These are phyloP conservation scores for Penicillium sp. DNA, from an alignment of 2,329 filamentous ascomycete genomes.

Conservation along the genomic window DNA sequence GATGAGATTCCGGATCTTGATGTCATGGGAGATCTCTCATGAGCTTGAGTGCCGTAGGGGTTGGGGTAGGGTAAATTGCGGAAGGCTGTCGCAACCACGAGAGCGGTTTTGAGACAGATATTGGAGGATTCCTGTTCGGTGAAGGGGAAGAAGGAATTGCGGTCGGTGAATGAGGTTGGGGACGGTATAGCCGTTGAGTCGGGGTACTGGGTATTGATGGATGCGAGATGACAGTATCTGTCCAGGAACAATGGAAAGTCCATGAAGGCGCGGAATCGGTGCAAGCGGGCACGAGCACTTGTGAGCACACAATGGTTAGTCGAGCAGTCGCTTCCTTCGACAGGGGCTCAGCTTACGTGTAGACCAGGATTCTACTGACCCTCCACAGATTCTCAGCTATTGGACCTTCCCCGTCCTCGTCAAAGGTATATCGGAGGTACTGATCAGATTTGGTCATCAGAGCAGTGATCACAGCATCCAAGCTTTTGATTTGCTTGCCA, in stretches of 20 bases:
- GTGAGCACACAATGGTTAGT: background rate
- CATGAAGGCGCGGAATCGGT: constrained; percentile 29
- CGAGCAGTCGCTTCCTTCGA: background rate
- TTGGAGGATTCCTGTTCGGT: constrained; percentile 26
- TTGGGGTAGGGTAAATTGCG: constrained; percentile 20
- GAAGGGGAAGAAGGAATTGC: constrained; percentile 26
- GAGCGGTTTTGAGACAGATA: constrained; percentile 29
- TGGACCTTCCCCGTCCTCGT: constrained; percentile 19
- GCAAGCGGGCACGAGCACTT: constrained; percentile 26
- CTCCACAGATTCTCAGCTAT: constrained; percentile 22
- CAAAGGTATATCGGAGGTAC: constrained; percentile 12
- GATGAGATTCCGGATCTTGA: background rate
- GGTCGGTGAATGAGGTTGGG: constrained; percentile 9
- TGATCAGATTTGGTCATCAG: constrained; percentile 20
- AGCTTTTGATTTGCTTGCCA: constrained; percentile 9
- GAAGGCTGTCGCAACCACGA: constrained; percentile 22
- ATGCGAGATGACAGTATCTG: constrained; percentile 26
- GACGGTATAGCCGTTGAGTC: constrained; percentile 3
- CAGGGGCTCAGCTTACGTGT: constrained; percentile 21
- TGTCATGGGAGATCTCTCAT: background rate
- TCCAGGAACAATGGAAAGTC: constrained; percentile 29
- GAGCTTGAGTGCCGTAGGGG: background rate
- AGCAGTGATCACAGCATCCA: constrained; percentile 16
- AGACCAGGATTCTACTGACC: constrained; percentile 19
- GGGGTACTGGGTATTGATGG: constrained; percentile 19